These are phyloP conservation scores for Penstemon barbatus DNA, from an alignment of 257 asterid genomes.

Conservation along the genomic window DNA sequence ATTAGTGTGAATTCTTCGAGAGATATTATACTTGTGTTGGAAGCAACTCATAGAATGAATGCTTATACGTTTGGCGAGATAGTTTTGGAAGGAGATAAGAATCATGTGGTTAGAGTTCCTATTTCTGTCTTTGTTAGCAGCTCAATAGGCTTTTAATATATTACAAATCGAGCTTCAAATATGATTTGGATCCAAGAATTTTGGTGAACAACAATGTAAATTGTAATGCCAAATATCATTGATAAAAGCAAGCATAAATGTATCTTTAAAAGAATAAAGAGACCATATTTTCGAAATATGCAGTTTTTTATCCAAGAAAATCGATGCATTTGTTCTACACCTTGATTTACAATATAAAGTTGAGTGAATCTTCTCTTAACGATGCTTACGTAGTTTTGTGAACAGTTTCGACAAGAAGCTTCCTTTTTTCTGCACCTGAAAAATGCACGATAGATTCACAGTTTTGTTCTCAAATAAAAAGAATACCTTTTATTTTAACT, in stretches of 20 bases:
- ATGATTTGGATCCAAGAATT: too few relatives aligned
- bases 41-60: constrained; percentile 49
- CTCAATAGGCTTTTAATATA: background rate
- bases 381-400: constrained; percentile 23
- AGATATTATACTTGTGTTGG: constrained; percentile 34
- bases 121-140: constrained; percentile 53
- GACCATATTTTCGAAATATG: too few relatives aligned
- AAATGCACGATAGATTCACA: background rate
- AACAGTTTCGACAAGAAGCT: constrained; percentile 30
- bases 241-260: too few relatives aligned
- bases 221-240: too few relatives aligned
- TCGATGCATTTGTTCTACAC: background rate
- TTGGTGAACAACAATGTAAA: too few relatives aligned
- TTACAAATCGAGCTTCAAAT: too few relatives aligned
- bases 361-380: background rate
- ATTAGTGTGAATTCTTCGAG: constrained; percentile 54
- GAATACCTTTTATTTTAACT: background rate
- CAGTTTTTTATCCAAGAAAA: background rate
- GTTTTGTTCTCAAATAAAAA: background rate
- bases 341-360: background rate
- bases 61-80: constrained; percentile 57
- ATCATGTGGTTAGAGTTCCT: constrained; percentile 59
- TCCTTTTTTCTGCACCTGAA: constrained; percentile 33
- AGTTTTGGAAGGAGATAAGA: constrained; percentile 43
- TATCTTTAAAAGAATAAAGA: too few relatives aligned